A percentile compares a stretch with the other conserved stretches of the same genome.
Conservation (phyloP, 129 eudicot genomes). For the Lactuca sativa region DNA sequence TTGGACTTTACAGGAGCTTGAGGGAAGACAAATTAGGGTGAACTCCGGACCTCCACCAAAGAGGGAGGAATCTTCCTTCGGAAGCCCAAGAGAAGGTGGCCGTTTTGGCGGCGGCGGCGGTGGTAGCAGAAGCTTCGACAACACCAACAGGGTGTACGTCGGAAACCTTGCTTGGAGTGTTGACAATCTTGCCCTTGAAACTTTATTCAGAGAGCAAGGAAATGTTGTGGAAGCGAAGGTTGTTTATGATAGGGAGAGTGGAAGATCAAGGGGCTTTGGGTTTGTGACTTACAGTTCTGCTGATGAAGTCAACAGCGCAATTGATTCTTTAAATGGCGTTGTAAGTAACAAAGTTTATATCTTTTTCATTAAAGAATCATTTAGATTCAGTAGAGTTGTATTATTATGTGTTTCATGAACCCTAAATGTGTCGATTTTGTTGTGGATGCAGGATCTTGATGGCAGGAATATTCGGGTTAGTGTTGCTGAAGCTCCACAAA, state of each 20-base stretch:
- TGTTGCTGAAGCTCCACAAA: conserved; percentile 71
- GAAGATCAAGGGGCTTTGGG: conserved; percentile 95
- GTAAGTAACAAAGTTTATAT: conserved; percentile 43
- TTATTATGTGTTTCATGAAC: not conserved
- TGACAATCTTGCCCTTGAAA: conserved; percentile 72
- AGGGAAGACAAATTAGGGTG: conserved; percentile 77
- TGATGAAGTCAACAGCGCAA: conserved; percentile 79
- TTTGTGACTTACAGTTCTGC: conserved; percentile 80
- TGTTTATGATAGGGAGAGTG: conserved; percentile 89
- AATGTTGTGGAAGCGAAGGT: conserved; percentile 83
- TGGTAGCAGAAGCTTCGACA: conserved; percentile 53
- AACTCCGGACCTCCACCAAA: conserved; percentile 89
- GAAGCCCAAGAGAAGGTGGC: conserved; percentile 53
- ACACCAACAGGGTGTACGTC: conserved; percentile 68
- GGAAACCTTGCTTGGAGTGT: conserved; percentile 95
- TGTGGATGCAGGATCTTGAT: conserved; percentile 65
- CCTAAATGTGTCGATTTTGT: not conserved
- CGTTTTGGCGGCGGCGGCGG: conserved; percentile 38
- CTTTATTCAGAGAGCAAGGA: conserved; percentile 78
- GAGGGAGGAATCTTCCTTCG: conserved; percentile 49
- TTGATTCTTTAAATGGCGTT: conserved; percentile 70
- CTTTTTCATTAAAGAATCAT: not conserved
- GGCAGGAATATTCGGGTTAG: conserved; percentile 86
- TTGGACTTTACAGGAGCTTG: conserved; percentile 62
- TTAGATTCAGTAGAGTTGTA: too few species aligned